phyloP scores from a whole-genome alignment of 2,329 filamentous ascomycete species.

The Juglanconis sp. region DNA sequence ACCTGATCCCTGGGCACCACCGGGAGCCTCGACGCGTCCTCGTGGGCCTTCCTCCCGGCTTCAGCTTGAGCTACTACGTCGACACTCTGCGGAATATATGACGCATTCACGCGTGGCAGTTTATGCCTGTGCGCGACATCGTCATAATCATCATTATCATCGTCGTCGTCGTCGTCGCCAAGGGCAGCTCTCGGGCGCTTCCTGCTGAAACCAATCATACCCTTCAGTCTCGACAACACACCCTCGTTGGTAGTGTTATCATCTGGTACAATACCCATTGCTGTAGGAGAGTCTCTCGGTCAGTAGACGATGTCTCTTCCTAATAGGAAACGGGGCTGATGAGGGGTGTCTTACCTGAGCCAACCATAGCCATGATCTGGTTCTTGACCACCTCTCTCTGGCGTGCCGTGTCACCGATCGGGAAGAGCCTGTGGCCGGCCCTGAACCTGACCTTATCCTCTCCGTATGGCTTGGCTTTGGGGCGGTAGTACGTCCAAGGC shows the following conservation, averaged over 20 bases:
- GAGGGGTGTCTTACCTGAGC: slow-evolving; percentile 10
- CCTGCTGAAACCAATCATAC: neutral
- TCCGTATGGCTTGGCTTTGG: slow-evolving; percentile 23
- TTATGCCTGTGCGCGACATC: neutral
- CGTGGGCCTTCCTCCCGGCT: neutral
- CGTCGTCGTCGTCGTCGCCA: neutral
- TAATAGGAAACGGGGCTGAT: too few relatives aligned
- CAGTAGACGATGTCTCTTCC: neutral
- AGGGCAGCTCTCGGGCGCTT: neutral
- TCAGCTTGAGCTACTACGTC: neutral
- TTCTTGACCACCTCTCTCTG: slow-evolving; percentile 29
- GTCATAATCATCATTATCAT: neutral
- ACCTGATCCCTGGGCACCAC: neutral
- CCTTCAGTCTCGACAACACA: neutral
- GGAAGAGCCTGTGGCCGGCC: slow-evolving; percentile 31
- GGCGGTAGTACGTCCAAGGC: slow-evolving; percentile 18
- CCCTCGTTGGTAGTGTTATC: neutral
- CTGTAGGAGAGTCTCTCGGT: neutral
- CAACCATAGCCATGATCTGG: slow-evolving; percentile 17
- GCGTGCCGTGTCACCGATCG: slow-evolving; percentile 35
- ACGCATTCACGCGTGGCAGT: slow-evolving; percentile 8
- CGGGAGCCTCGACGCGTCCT: neutral
- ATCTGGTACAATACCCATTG: slow-evolving; percentile 5
- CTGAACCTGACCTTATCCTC: slow-evolving; percentile 24
- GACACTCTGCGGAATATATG: neutral